Conservation (phyloP, 345 rosid genomes). For the Brassica carinata region DNA sequence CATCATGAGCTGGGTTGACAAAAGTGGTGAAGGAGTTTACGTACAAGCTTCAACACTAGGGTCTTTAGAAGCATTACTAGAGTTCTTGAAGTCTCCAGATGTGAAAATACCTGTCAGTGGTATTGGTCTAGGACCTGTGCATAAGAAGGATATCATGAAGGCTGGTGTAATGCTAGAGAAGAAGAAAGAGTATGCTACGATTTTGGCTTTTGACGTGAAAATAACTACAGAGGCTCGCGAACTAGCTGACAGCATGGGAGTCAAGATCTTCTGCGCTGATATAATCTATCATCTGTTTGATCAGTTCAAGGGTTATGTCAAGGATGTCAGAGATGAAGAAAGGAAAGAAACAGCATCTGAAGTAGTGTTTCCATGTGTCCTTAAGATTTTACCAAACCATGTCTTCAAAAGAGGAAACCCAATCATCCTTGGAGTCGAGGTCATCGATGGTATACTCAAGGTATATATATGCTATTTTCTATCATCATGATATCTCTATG, state of each 20-base stretch:
- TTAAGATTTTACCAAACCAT: slow-evolving; percentile 71
- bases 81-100: slow-evolving; percentile 80
- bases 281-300: slow-evolving; percentile 92
- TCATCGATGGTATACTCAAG: slow-evolving; percentile 78
- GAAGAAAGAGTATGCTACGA: slow-evolving; percentile 88
- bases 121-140: slow-evolving; percentile 87
- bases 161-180: slow-evolving; percentile 93
- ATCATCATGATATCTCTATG: background rate
- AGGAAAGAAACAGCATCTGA: slow-evolving; percentile 80
- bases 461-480: slow-evolving; percentile 39
- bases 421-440: slow-evolving; percentile 81
- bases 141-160: slow-evolving; percentile 89
- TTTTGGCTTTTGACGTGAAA: slow-evolving; percentile 93
- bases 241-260: slow-evolving; percentile 82
- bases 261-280: slow-evolving; percentile 87
- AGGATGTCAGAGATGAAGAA: slow-evolving; percentile 81
- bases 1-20: slow-evolving; percentile 80
- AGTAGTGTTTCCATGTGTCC: slow-evolving; percentile 91
- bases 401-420: slow-evolving; percentile 86
- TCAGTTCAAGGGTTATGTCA: slow-evolving; percentile 70
- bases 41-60: slow-evolving; percentile 98
- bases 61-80: slow-evolving; percentile 91
- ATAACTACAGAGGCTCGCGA: slow-evolving; percentile 91
- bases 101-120: slow-evolving; percentile 93
- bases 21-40: slow-evolving; percentile 87